phyloP scores from a whole-genome alignment of 345 rosid genomes.

The Psidium guajava region DNA sequence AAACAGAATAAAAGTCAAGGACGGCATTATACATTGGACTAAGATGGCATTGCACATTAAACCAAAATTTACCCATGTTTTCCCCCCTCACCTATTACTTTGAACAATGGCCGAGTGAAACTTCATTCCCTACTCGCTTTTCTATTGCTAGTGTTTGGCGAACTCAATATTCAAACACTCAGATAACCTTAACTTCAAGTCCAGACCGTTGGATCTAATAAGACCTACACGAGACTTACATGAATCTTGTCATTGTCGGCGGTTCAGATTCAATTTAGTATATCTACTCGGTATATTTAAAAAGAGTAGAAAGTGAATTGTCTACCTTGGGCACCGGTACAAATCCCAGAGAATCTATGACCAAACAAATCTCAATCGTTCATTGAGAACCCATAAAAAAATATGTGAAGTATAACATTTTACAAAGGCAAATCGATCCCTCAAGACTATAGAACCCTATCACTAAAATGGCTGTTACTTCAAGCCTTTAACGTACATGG shows the following conservation, averaged over 20 bases:
- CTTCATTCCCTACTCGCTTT: neutral
- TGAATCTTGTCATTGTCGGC: neutral
- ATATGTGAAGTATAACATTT: neutral
- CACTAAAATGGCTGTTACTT: neutral
- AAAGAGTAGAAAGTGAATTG: neutral
- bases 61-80: neutral
- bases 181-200: neutral
- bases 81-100: neutral
- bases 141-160: too few species aligned
- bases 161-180: too few species aligned
- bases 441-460: too few species aligned
- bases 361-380: neutral
- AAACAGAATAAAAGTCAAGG: neutral
- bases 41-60: too few species aligned
- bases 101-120: neutral
- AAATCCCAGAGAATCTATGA: neutral
- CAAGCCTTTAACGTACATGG: neutral
- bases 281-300: neutral
- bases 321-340: neutral
- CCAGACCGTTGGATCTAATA: neutral
- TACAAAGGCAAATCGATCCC: neutral
- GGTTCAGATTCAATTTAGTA: neutral
- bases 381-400: neutral
- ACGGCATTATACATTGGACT: neutral
- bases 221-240: neutral